A percentile compares a stretch with the other conserved stretches of the same genome.
Conservation (phyloP, 352 stramenopile species). For the Phytophthora brassicae region DNA sequence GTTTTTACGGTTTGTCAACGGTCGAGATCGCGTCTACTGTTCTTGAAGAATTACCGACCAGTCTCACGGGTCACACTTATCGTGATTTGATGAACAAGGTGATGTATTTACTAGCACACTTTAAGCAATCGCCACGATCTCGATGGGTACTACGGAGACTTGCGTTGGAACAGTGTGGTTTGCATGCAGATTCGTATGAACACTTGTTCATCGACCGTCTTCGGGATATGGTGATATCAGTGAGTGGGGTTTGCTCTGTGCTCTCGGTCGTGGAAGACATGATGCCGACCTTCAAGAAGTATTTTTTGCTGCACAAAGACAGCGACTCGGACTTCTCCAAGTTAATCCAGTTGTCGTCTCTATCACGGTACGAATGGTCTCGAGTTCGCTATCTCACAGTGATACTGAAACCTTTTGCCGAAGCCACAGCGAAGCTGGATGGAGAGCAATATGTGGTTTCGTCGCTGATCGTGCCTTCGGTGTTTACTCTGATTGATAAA, state of each 20-base stretch:
- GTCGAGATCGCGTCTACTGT: slow-evolving; percentile 43
- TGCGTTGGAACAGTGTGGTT: slow-evolving; percentile 49
- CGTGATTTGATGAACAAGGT: slow-evolving; percentile 69
- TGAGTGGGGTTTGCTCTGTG: slow-evolving; percentile 54
- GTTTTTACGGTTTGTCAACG: slow-evolving; percentile 25
- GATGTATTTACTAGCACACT: slow-evolving; percentile 64
- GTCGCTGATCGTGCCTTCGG: slow-evolving; percentile 67
- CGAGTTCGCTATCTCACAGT: slow-evolving; percentile 58
- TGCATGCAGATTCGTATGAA: slow-evolving; percentile 41
- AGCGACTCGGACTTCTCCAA: slow-evolving; percentile 65
- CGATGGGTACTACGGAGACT: slow-evolving; percentile 48
- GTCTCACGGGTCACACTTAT: slow-evolving; percentile 65
- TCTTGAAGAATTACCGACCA: slow-evolving; percentile 59
- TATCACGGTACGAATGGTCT: slow-evolving; percentile 76
- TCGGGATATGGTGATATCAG: slow-evolving; percentile 39
- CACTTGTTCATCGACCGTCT: slow-evolving; percentile 47
- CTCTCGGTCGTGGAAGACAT: slow-evolving; percentile 49
- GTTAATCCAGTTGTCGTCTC: slow-evolving; percentile 58
- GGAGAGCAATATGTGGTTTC: slow-evolving; percentile 60
- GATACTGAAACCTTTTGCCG: slow-evolving; percentile 69
- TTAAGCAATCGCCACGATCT: slow-evolving; percentile 57
- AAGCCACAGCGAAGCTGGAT: slow-evolving; percentile 60
- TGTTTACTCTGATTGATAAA: slow-evolving; percentile 72
- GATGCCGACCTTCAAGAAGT: slow-evolving; percentile 58
- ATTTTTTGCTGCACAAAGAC: slow-evolving; percentile 67